Conservation (phyloP, 441 rosid species). For the Eruca vesicaria region DNA sequence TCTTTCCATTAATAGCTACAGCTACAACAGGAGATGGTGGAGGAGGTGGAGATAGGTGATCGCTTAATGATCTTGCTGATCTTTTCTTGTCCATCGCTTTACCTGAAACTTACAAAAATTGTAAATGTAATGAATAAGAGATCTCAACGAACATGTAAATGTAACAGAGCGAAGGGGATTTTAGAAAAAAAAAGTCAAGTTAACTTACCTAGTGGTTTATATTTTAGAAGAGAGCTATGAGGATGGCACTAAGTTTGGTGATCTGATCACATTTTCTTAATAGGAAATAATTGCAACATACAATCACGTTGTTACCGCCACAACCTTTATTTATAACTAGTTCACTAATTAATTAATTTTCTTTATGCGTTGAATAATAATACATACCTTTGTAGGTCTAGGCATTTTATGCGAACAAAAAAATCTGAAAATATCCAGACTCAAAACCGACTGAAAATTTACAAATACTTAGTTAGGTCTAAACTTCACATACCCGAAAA, state of each 20-base stretch:
- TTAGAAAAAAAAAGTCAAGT: not conserved
- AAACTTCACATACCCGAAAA: no score
- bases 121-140: not conserved
- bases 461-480: no score
- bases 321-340: constrained; percentile 15
- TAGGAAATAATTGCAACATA: constrained; percentile 17
- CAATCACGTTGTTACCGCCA: constrained; percentile 36
- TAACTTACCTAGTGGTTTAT: not conserved
- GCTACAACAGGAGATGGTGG: constrained; percentile 32
- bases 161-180: not conserved
- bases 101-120: not conserved
- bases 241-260: not conserved
- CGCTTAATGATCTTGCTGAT: constrained; percentile 14
- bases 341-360: constrained; percentile 8
- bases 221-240: not conserved
- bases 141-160: not conserved
- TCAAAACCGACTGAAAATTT: no score
- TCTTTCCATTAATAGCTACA: no score
- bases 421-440: no score
- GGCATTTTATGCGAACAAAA: no score
- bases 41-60: constrained; percentile 22
- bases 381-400: constrained; percentile 1
- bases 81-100: constrained; percentile 24
- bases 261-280: constrained; percentile 23
- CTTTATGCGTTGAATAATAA: not conserved